Evolutionary conservation across 2,329 filamentous ascomycete genomes (phyloP).

Genomic region (Colletotrichum somersetense): DNA sequence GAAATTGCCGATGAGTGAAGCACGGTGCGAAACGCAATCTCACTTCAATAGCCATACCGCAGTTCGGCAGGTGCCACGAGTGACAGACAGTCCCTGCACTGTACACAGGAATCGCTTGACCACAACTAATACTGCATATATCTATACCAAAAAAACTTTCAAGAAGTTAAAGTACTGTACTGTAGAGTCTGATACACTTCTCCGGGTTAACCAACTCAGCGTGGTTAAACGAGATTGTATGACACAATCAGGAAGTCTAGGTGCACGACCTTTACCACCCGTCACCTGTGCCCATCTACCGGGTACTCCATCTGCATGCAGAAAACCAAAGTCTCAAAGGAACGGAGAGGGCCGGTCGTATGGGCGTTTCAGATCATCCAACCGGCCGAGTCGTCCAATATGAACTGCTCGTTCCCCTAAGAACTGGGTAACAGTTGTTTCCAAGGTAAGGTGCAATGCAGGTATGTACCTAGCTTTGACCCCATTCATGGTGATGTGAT

Average conservation of each 20-base stretch:
- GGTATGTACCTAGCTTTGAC: not conserved
- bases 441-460: constrained; percentile 8
- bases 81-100: constrained; percentile 6
- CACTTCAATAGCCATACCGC: not conserved
- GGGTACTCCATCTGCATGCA: constrained; percentile 5
- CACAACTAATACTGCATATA: not conserved
- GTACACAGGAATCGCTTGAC: not conserved
- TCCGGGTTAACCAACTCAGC: not conserved
- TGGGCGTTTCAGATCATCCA: constrained; percentile 31
- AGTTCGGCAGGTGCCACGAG: not conserved
- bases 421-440: constrained; percentile 19
- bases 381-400: constrained; percentile 15
- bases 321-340: not conserved
- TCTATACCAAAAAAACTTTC: too few relatives aligned
- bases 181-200: not conserved
- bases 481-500: constrained; percentile 27
- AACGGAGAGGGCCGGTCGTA: constrained; percentile 18
- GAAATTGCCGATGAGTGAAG: constrained; percentile 19
- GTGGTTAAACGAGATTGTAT: not conserved
- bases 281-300: not conserved
- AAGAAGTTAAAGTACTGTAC: not conserved
- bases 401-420: constrained; percentile 12
- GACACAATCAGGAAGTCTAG: not conserved
- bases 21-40: constrained; percentile 31
- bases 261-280: not conserved